Evolutionary conservation across 2,329 filamentous ascomycete genomes (phyloP).

Genomic region (Botrytis hyacinthi): DNA sequence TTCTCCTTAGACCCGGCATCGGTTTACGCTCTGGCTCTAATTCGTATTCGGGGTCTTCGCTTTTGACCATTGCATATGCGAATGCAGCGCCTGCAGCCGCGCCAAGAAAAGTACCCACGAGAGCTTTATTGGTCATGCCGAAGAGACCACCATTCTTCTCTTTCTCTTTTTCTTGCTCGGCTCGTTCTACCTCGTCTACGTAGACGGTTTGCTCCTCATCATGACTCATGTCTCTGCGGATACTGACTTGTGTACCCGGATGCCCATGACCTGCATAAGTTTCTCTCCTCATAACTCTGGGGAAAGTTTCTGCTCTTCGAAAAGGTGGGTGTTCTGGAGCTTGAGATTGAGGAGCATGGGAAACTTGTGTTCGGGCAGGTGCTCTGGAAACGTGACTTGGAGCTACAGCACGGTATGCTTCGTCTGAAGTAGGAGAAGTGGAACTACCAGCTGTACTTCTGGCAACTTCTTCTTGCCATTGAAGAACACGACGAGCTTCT

Average conservation of each 20-base stretch:
- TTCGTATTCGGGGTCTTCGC: slow-evolving; percentile 43
- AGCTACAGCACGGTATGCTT: slow-evolving; percentile 7
- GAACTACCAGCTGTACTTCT: slow-evolving; percentile 28
- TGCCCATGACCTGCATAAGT: not conserved
- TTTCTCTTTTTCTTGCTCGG: slow-evolving; percentile 13
- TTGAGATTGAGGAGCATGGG: not conserved
- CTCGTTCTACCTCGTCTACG: slow-evolving; percentile 26
- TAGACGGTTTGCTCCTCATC: slow-evolving; percentile 12
- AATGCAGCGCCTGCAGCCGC: slow-evolving; percentile 75
- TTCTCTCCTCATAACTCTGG: slow-evolving; percentile 12
- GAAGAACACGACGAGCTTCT: slow-evolving; percentile 43
- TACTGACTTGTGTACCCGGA: not conserved
- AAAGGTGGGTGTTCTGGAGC: slow-evolving; percentile 13
- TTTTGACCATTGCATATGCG: slow-evolving; percentile 70
- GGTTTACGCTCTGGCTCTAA: slow-evolving; percentile 5
- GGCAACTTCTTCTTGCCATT: slow-evolving; percentile 45
- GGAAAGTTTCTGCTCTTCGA: slow-evolving; percentile 22
- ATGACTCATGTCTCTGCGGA: slow-evolving; percentile 8
- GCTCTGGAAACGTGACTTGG: slow-evolving; percentile 17
- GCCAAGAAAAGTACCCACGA: slow-evolving; percentile 74
- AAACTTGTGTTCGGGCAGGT: not conserved
- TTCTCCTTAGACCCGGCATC: slow-evolving; percentile 1
- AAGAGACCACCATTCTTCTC: slow-evolving; percentile 15
- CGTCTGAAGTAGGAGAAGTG: not conserved
- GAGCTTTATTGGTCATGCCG: slow-evolving; percentile 57